Evolutionary conservation across 306 rosid genomes (phyloP), one percentile per base, ranked within the genome.

Genomic region (Cicer judaicum): DNA sequence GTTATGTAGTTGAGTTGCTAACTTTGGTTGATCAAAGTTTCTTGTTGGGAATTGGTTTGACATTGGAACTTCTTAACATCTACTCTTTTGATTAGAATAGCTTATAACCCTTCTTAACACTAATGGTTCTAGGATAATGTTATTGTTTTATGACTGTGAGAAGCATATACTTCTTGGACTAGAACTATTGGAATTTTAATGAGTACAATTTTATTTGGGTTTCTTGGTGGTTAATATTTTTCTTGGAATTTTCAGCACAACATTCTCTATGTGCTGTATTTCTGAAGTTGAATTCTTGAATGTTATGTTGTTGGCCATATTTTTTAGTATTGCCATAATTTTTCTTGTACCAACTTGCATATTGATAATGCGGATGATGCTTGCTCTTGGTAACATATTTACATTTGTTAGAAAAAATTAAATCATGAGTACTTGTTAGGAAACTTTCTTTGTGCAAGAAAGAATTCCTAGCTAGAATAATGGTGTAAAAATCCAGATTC

Each of bases 221-320:
- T 53, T 52, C 53, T 62, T 9, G 49, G 18, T 10, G 4, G 24
- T 13, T 79, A 2, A 24, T 52, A 46, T 47, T 57, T 64, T 54
- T 21, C 68, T 54, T 42, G 44, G 39, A 29, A 53, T 72, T 72
- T 44, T 66, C 19, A 24, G 48, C 39, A 6, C 56, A 21, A 18
- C 43, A 9, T 76, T 21, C 36, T 55, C 47, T 52, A 36, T 38
- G 38, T 14, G 29, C 41, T 67, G 34, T 57, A 72, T 54, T 72
- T 67, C 46, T 61, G 73, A 14, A 41, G n/a, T 41, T 41, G 9
- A 34, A 68, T 59, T 43, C 57, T 41, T 42, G 47, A 24, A 57
- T 47, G 44, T 44, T 76, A 68, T 57, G 48, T 8, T 9, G 41
- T 67, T 59, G 19, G 54, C 43, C 73, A 18, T 77, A 57, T 64